Evolutionary conservation across 2,329 filamentous ascomycete genomes (phyloP), one percentile per base, ranked within the genome.

Genomic region (Cordyceps tenuipes): DNA sequence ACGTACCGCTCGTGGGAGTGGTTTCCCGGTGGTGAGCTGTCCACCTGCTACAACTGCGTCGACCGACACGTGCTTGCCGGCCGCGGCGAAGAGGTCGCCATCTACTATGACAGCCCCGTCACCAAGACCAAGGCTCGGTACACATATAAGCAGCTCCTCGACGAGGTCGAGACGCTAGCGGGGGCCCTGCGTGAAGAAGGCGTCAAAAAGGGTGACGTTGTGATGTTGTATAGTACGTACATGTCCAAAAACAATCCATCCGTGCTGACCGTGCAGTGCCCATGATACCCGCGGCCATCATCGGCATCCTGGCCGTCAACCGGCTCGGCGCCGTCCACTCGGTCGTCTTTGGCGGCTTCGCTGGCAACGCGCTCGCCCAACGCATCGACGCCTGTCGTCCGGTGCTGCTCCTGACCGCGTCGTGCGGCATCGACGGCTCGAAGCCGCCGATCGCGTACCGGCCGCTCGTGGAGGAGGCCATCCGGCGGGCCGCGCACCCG

Each of bases 321-420:
- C 84, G 91, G 10, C 79, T 97, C 0, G 93, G 92, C 12, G 93
- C 91, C 17, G 85, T 97, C 57, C 93, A 97, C 70, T 86, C 90
- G 3, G 90, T 96, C 5, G 93, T 97, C 3, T 97, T 97, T 72
- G 93, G 93, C 47, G 92, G 93, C 0, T 97, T 97, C 70, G 91
- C 90, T 0, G 80, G 91, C 0, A 78, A 81, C 10, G 89, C 91
- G 4, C 79, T 97, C 49, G 90, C 91, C 1, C 92, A 97, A 74
- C 83, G 92, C 29, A 96, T 97, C 65, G 91, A 96, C 55, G 88
- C 89, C 0, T 90, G 88, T 8, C 82, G 82, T 39, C 90, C 92
- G 8, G 82, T 83, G 9, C 85, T 82, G 10, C 84, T 97, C 53
- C 82, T 97, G 70, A 96, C 92, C 0, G 91, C 92, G 0, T 96